phyloP scores from a whole-genome alignment of 176 grass and related monocot species.

The Oropetium thomaeum region DNA sequence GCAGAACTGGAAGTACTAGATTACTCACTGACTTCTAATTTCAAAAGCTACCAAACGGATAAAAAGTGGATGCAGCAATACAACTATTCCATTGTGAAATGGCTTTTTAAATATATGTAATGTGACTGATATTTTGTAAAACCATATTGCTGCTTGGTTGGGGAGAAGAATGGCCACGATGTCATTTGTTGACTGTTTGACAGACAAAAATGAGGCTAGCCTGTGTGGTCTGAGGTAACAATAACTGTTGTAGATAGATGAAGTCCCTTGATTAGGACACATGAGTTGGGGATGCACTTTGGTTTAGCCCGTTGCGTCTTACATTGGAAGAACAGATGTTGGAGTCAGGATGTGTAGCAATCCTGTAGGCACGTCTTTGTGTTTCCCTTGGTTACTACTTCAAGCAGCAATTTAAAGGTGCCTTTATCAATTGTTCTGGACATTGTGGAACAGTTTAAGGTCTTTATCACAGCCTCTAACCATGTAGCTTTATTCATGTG shows the following conservation, averaged over 20 bases:
- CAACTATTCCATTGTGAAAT: background rate
- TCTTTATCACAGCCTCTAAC: background rate
- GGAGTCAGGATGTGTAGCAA: background rate
- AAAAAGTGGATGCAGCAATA: background rate
- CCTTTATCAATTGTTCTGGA: background rate
- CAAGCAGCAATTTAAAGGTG: background rate
- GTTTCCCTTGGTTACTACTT: background rate
- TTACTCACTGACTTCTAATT: slow-evolving; percentile 2
- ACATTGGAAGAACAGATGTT: slow-evolving; percentile 1
- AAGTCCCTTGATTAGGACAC: background rate
- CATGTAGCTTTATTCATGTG: background rate
- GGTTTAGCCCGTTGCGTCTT: background rate
- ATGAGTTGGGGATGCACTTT: background rate
- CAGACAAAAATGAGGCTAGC: background rate
- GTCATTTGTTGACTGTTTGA: background rate
- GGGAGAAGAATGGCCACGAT: background rate
- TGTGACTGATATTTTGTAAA: background rate
- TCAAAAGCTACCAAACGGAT: background rate
- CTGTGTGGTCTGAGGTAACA: background rate
- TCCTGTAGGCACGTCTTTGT: background rate
- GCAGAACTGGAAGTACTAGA: background rate
- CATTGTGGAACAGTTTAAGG: background rate
- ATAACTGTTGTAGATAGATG: background rate
- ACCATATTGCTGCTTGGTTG: background rate
- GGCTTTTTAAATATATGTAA: background rate